These are phyloP conservation scores for Leptographium lundbergii DNA, from an alignment of 2,329 filamentous ascomycete genomes.

Conservation along the genomic window DNA sequence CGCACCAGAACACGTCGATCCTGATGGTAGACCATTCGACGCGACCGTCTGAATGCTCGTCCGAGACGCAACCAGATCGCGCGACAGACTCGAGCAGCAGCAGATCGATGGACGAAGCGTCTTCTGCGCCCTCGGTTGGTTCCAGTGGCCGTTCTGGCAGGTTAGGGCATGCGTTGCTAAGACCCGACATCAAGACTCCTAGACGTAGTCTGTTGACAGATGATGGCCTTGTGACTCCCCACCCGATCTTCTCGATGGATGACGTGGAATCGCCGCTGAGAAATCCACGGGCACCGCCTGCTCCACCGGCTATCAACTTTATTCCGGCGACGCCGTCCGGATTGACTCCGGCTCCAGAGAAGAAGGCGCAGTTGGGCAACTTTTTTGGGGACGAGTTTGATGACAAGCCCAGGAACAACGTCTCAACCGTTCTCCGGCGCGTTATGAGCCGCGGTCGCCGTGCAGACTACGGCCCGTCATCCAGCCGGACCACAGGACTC, in stretches of 20 bases:
- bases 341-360: conserved; percentile 41
- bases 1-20: conserved; percentile 52
- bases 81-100: conserved; percentile 1
- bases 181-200: conserved; percentile 2
- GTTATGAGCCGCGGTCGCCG: conserved; percentile 28
- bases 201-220: conserved; percentile 22
- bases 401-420: conserved; percentile 23
- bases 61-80: conserved; percentile 11
- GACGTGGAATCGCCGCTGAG: conserved; percentile 49
- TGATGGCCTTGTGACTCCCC: conserved; percentile 34
- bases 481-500: conserved; percentile 28
- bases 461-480: conserved; percentile 28
- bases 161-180: not conserved
- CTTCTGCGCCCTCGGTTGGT: not conserved
- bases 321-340: conserved; percentile 52
- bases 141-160: not conserved
- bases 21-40: conserved; percentile 45
- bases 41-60: conserved; percentile 34
- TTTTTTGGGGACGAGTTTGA: conserved; percentile 30
- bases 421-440: conserved; percentile 37
- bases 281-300: conserved; percentile 35
- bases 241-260: conserved; percentile 33
- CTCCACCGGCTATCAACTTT: conserved; percentile 34
- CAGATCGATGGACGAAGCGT: not conserved
- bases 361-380: conserved; percentile 38